Percentiles rank a stretch among this genome's conserved stretches.
These are phyloP conservation scores for Aristolochia contorta DNA, from an alignment of 164 flowering plant species.

Conservation along the genomic window DNA sequence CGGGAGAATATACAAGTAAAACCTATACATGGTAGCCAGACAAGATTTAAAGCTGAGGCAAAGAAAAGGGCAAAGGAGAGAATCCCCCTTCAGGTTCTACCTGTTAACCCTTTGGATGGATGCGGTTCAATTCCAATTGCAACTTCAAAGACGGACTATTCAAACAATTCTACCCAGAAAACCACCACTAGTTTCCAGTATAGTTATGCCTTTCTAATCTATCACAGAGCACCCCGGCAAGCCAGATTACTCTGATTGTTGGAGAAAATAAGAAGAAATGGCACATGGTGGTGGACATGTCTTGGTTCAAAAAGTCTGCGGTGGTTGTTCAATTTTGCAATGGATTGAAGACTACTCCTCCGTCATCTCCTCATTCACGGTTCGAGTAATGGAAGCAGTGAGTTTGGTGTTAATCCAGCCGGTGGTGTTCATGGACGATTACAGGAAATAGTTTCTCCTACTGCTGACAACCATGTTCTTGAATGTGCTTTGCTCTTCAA, in stretches of 20 bases:
- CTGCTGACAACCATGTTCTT: constrained; percentile 71
- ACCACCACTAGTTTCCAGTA: not conserved
- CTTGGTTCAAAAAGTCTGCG: constrained; percentile 43
- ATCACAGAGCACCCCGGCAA: constrained; percentile 28
- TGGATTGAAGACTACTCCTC: constrained; percentile 90
- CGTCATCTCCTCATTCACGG: constrained; percentile 42
- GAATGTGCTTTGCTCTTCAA: constrained; percentile 57
- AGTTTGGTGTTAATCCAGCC: constrained; percentile 8
- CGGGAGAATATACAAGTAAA: constrained; percentile 17
- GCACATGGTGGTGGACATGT: constrained; percentile 71
- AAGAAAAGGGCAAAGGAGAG: constrained; percentile 31
- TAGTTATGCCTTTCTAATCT: not conserved
- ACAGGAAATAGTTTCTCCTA: constrained; percentile 51
- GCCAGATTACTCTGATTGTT: constrained; percentile 1
- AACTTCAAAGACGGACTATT: constrained; percentile 21
- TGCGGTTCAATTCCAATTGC: constrained; percentile 14
- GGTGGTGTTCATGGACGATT: constrained; percentile 23
- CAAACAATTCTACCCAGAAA: constrained; percentile 17
- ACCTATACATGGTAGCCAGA: constrained; percentile 10
- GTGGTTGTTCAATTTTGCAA: constrained; percentile 46
- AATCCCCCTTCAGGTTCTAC: constrained; percentile 56
- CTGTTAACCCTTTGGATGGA: constrained; percentile 19
- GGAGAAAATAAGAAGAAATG: constrained; percentile 33
- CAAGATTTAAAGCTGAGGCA: constrained; percentile 13
- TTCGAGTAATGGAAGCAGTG: constrained; percentile 23